These are phyloP conservation scores for Mariannaea sp. DNA, from an alignment of 2,329 filamentous ascomycete genomes.

Conservation along the genomic window DNA sequence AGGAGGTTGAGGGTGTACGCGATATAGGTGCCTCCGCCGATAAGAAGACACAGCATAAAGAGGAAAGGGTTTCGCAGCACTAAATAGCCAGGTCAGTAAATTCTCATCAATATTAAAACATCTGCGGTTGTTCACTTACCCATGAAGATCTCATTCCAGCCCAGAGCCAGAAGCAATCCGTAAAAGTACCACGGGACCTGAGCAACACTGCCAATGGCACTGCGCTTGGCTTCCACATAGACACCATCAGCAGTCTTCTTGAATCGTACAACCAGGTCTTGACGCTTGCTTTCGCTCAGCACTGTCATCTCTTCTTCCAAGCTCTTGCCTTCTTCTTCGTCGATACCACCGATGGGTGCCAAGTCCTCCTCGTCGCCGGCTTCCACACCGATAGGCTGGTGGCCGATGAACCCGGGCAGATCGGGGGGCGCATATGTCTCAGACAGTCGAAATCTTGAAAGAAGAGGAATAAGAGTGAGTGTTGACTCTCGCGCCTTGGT, in stretches of 20 bases:
- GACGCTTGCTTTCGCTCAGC: constrained; percentile 85
- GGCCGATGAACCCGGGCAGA: constrained; percentile 82
- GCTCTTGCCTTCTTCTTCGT: constrained; percentile 92
- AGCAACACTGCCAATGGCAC: constrained; percentile 92
- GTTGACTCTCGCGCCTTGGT: constrained; percentile 92
- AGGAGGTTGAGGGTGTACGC: constrained; percentile 94
- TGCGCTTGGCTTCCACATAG: constrained; percentile 96
- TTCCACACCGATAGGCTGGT: constrained; percentile 73
- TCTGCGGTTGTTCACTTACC: constrained; percentile 62
- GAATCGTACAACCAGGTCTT: constrained; percentile 91
- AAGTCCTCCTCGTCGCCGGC: constrained; percentile 89
- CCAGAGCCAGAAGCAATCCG: constrained; percentile 81
- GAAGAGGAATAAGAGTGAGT: constrained; percentile 83
- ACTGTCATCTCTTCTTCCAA: constrained; percentile 96
- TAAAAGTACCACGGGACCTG: constrained; percentile 97
- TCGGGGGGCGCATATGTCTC: constrained; percentile 77
- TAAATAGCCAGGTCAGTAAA: constrained; percentile 44
- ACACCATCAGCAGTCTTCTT: constrained; percentile 98
- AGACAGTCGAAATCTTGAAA: constrained; percentile 81
- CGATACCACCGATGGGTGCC: constrained; percentile 85
- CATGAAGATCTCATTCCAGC: constrained; percentile 98
- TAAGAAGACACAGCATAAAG: constrained; percentile 83
- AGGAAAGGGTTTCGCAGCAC: constrained; percentile 93
- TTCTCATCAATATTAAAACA: not conserved
- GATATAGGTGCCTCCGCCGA: constrained; percentile 78